Conservation (phyloP, 2,329 filamentous ascomycete species). For the Ceratocystis eucalypticola region DNA sequence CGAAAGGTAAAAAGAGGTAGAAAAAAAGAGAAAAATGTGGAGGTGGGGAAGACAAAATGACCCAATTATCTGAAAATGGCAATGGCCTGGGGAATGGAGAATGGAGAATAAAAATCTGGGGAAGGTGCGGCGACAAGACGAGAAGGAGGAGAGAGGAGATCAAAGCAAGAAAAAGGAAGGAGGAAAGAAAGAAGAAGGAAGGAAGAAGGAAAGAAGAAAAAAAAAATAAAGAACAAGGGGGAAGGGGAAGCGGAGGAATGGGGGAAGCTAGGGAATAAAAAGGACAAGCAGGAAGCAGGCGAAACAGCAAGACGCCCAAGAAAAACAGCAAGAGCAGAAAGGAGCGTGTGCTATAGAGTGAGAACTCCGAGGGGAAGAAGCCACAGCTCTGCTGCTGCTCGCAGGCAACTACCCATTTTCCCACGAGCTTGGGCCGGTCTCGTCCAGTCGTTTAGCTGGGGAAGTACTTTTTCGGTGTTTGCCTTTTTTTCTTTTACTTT, state of each 20-base stretch:
- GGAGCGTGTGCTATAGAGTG: neutral
- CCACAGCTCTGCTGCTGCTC: constrained; percentile 1
- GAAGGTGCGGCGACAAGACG: neutral
- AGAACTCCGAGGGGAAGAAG: constrained; percentile 1
- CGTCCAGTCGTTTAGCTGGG: neutral
- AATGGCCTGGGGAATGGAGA: neutral
- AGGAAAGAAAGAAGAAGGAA: constrained; percentile 2
- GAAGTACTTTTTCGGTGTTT: neutral
- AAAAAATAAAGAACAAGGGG: constrained; percentile 1
- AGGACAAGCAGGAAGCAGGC: neutral
- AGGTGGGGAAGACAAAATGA: constrained; percentile 5
- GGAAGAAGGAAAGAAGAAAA: constrained; percentile 7
- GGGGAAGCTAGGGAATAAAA: constrained; percentile 10
- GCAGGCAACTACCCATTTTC: neutral
- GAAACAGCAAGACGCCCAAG: neutral
- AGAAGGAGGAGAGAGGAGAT: neutral
- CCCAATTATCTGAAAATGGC: constrained; percentile 5
- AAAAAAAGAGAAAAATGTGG: constrained; percentile 7
- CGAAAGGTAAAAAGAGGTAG: neutral
- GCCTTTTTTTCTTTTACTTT: neutral
- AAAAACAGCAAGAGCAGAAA: neutral
- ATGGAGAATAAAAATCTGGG: constrained; percentile 8
- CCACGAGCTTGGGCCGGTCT: neutral
- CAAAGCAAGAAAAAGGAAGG: constrained; percentile 1
- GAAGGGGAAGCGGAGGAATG: neutral